Conservation (phyloP, 73 alveolate genomes). For the Tetrahymena borealis region DNA sequence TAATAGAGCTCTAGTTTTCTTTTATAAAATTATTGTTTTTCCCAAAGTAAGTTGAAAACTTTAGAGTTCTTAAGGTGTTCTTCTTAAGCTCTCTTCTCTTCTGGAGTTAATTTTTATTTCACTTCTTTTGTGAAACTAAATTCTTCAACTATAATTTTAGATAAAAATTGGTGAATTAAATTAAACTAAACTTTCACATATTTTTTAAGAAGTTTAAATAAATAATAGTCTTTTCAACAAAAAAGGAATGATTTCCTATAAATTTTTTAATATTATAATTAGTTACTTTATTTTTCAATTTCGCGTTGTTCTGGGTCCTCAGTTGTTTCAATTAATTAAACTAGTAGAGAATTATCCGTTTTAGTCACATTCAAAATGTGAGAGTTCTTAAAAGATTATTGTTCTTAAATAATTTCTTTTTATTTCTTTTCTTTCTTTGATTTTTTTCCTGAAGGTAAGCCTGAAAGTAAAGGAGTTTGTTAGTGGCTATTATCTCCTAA, state of each 20-base stretch:
- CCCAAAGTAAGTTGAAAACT: background rate
- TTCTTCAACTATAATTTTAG: background rate
- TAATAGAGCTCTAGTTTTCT: background rate
- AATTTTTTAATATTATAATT: background rate
- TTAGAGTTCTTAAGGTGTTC: background rate
- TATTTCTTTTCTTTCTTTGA: background rate
- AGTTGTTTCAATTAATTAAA: background rate
- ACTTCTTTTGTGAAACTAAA: background rate
- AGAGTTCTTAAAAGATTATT: background rate
- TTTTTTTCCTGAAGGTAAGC: background rate
- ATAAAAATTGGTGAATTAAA: no score
- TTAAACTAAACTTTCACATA: no score
- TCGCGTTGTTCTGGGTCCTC: background rate
- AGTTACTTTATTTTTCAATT: background rate
- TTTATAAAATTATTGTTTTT: background rate
- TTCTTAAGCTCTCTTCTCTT: background rate
- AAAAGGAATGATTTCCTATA: background rate
- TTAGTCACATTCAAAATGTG: background rate
- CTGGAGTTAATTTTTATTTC: background rate
- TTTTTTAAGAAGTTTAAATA: no score
- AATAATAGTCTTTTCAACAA: no score
- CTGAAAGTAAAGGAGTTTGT: background rate
- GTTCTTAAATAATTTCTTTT: background rate
- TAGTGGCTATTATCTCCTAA: background rate
- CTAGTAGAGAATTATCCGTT: background rate